Conservation (phyloP, 164 flowering plant genomes). For the Vitis labrusca region DNA sequence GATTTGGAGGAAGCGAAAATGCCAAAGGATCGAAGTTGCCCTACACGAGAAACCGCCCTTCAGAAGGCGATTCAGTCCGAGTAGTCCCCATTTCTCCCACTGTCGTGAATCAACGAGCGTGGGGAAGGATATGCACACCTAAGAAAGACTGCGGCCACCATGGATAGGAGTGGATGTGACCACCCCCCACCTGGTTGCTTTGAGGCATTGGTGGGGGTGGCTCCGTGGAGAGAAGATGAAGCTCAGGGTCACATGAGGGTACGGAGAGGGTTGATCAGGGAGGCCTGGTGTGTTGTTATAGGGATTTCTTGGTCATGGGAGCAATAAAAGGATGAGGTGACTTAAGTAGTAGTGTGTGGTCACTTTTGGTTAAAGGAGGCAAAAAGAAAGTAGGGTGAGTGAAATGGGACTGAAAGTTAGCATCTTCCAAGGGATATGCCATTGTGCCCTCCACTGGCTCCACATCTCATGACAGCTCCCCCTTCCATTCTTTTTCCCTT, state of each 20-base stretch:
- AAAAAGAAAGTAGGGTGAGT: constrained; percentile 12
- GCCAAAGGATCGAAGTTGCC: constrained; percentile 46
- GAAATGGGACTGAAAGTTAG: constrained; percentile 27
- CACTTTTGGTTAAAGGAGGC: constrained; percentile 25
- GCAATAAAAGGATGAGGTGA: constrained; percentile 32
- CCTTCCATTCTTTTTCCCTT: neutral
- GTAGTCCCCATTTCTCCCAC: neutral
- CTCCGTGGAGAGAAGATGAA: neutral
- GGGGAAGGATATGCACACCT: no score
- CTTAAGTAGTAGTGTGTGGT: constrained; percentile 26
- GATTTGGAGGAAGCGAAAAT: constrained; percentile 15
- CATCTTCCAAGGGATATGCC: constrained; percentile 55
- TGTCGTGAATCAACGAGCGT: neutral
- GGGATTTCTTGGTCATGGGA: constrained; percentile 19
- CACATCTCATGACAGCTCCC: constrained; percentile 6
- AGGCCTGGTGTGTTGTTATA: constrained; percentile 18
- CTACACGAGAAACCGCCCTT: constrained; percentile 19
- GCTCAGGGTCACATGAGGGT: neutral
- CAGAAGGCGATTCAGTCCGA: constrained; percentile 9
- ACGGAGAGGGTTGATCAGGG: constrained; percentile 25
- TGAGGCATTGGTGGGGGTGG: no score
- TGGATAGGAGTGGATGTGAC: constrained; percentile 7
- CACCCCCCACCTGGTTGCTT: no score
- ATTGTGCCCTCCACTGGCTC: constrained; percentile 14
- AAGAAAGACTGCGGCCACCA: neutral